phyloP scores from a whole-genome alignment of 2,329 filamentous ascomycete genomes.

The Penicillium sp. region DNA sequence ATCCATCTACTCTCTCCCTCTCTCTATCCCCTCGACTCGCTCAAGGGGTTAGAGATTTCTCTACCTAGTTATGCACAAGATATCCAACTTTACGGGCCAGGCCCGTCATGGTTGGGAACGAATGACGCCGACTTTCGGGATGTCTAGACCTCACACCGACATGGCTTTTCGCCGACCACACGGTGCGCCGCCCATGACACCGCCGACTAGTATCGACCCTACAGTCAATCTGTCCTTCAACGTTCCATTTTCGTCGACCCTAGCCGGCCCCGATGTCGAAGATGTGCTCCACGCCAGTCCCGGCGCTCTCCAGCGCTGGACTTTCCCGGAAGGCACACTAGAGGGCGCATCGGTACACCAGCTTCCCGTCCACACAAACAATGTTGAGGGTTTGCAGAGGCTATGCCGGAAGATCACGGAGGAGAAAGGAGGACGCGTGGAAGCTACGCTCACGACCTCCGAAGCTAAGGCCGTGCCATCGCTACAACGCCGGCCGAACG shows the following conservation, averaged over 20 bases:
- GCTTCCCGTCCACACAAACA: conserved; percentile 86
- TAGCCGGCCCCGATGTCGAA: conserved; percentile 88
- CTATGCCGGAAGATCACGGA: conserved; percentile 81
- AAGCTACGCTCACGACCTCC: conserved; percentile 80
- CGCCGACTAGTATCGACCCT: conserved; percentile 69
- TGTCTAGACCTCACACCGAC: conserved; percentile 60
- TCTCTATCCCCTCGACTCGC: conserved; percentile 35
- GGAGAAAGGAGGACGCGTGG: conserved; percentile 65
- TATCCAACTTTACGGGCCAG: conserved; percentile 65
- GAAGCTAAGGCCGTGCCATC: conserved; percentile 66
- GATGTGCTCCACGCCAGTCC: conserved; percentile 91
- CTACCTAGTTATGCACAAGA: conserved; percentile 59
- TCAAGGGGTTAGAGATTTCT: conserved; percentile 39
- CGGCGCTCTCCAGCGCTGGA: conserved; percentile 87
- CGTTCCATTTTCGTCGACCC: conserved; percentile 89
- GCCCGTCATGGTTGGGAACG: conserved; percentile 68
- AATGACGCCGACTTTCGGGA: conserved; percentile 66
- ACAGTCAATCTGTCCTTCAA: conserved; percentile 95
- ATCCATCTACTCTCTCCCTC: conserved; percentile 25
- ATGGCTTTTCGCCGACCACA: conserved; percentile 59
- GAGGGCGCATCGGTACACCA: conserved; percentile 84
- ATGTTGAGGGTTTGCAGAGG: conserved; percentile 74
- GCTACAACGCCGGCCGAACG: conserved; percentile 51
- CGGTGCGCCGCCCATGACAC: conserved; percentile 54
- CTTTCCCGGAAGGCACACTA: conserved; percentile 81